These are phyloP conservation scores for Ganoderma boninense DNA, from an alignment of 1,284 basidiomycete genomes.

Conservation along the genomic window DNA sequence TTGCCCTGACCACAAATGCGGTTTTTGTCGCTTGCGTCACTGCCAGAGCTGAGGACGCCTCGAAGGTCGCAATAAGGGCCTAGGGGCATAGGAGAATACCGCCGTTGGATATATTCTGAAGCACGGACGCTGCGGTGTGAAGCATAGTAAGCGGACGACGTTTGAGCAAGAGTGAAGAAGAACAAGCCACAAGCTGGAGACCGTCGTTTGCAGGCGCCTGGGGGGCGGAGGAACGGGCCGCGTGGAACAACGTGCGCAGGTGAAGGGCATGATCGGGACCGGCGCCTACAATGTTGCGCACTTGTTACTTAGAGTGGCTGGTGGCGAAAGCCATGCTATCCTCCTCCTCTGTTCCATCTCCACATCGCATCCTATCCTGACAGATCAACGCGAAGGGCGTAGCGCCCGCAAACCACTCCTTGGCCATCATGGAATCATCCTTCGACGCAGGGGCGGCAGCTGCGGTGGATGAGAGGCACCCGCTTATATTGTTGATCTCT, in stretches of 20 bases:
- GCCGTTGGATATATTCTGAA: not conserved
- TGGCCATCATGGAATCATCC: slow-evolving; percentile 28
- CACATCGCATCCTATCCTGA: not conserved
- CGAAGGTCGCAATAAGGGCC: not conserved
- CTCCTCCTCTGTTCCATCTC: not conserved
- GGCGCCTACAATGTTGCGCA: slow-evolving; percentile 2
- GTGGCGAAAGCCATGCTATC: not conserved
- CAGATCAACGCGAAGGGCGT: too few relatives aligned
- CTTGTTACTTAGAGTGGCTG: not conserved
- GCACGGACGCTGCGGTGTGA: not conserved
- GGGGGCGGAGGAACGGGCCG: slow-evolving; percentile 6
- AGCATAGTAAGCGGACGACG: not conserved
- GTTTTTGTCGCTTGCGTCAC: not conserved
- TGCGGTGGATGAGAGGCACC: slow-evolving; percentile 51
- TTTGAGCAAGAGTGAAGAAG: not conserved
- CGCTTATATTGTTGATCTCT: slow-evolving; percentile 79
- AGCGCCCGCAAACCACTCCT: not conserved
- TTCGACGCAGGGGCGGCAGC: slow-evolving; percentile 13
- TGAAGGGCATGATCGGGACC: slow-evolving; percentile 8
- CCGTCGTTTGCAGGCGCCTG: not conserved
- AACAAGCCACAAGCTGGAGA: not conserved
- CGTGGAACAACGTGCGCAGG: slow-evolving; percentile 8
- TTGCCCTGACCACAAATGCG: too few relatives aligned
- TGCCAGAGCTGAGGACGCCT: not conserved
- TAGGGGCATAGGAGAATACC: not conserved